Conservation (phyloP, 345 rosid species). For the Salix dunnii region DNA sequence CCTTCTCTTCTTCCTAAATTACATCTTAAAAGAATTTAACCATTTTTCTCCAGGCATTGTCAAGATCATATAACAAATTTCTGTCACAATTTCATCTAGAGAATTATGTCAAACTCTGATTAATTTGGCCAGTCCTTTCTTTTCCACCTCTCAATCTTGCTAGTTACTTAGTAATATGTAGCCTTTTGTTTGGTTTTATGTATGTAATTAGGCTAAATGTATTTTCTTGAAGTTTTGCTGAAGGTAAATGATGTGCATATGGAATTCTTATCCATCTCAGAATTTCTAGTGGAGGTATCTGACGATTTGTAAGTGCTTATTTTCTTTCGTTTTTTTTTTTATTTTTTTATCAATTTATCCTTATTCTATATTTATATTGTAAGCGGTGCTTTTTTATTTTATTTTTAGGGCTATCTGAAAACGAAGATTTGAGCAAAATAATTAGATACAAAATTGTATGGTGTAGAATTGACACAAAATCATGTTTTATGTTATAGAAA, state of each 20-base stretch:
- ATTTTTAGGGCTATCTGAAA: neutral
- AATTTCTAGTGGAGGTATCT: conserved; percentile 81
- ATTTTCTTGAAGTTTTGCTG: conserved; percentile 35
- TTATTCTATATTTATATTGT: neutral
- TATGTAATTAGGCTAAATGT: conserved; percentile 10
- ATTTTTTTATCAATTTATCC: neutral
- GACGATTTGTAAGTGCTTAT: conserved; percentile 65
- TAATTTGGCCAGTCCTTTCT: neutral
- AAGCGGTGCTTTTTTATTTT: neutral
- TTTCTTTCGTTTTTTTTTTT: neutral
- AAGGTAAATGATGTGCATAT: conserved; percentile 83
- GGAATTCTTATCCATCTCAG: conserved; percentile 81
- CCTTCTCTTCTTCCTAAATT: neutral
- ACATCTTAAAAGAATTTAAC: neutral
- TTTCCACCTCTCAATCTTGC: neutral
- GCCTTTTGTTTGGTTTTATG: neutral
- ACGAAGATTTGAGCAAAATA: neutral
- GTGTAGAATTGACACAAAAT: too few species aligned
- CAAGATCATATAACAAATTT: neutral
- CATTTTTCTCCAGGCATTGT: neutral
- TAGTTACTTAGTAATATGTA: neutral
- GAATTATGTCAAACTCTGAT: neutral
- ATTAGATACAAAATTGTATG: neutral
- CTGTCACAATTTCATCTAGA: neutral
- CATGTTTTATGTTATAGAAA: neutral